Percentiles rank a stretch among this genome's conserved stretches.
These are phyloP conservation scores for Rhodamnia rubescens DNA, from an alignment of 345 rosid genomes.

Conservation along the genomic window DNA sequence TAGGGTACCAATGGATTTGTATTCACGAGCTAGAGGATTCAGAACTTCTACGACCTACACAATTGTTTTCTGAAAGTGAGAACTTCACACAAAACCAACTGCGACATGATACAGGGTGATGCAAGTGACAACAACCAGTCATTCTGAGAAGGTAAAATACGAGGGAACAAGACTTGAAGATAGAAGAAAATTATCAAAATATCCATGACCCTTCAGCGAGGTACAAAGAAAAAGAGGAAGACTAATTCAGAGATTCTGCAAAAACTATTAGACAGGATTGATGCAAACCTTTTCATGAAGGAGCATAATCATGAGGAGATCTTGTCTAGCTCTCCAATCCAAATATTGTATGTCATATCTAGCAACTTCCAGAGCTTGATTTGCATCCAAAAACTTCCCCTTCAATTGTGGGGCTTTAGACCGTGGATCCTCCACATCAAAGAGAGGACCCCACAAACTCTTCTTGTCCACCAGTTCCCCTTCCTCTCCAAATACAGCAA, in stretches of 20 bases:
- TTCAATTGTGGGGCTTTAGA: conserved; percentile 63
- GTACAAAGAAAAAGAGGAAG: background rate
- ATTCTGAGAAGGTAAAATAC: background rate
- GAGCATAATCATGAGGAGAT: conserved; percentile 81
- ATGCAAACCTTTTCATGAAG: conserved; percentile 82
- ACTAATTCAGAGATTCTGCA: background rate
- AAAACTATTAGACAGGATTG: background rate
- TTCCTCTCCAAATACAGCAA: conserved; percentile 76
- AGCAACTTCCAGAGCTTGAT: conserved; percentile 91
- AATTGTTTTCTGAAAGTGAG: background rate
- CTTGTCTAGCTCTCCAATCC: conserved; percentile 98
- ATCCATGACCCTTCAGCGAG: background rate
- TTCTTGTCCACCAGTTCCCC: conserved; percentile 59
- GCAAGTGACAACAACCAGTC: background rate
- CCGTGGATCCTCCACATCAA: conserved; percentile 95
- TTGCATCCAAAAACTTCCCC: conserved; percentile 79
- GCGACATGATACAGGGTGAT: background rate
- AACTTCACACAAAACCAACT: background rate
- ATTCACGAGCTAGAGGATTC: conserved; percentile 96
- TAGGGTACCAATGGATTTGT: conserved; percentile 81
- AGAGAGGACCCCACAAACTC: conserved; percentile 61
- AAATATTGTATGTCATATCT: conserved; percentile 84
- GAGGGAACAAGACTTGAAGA: background rate
- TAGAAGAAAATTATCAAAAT: background rate
- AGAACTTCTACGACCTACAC: conserved; percentile 89